Conservation (phyloP, 2,329 filamentous ascomycete species). For the Cryphonectria naterciae region DNA sequence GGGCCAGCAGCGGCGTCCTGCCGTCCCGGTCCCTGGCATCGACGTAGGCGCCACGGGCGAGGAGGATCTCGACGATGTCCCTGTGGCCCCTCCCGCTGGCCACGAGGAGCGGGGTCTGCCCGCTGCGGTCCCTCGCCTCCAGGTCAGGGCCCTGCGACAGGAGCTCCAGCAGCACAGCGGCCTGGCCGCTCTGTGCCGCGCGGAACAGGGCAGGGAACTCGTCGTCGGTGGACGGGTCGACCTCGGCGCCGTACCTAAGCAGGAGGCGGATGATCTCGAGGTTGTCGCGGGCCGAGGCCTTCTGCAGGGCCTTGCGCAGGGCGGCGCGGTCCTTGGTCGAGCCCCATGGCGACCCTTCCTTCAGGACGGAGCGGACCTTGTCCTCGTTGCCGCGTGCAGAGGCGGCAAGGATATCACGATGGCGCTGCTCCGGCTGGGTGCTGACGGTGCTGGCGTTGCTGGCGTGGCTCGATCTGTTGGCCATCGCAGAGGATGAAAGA, state of each 20-base stretch:
- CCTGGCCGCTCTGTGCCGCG: constrained; percentile 44
- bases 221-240: constrained; percentile 40
- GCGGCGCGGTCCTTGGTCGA: constrained; percentile 41
- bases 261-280: constrained; percentile 44
- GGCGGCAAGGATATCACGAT: constrained; percentile 44
- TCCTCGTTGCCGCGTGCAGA: constrained; percentile 44
- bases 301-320: constrained; percentile 44
- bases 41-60: constrained; percentile 39
- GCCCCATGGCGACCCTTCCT: constrained; percentile 42
- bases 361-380: constrained; percentile 42
- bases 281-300: constrained; percentile 43
- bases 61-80: constrained; percentile 38
- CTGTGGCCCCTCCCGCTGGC: constrained; percentile 42
- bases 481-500: constrained; percentile 7
- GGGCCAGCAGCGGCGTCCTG: constrained; percentile 42
- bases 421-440: constrained; percentile 43
- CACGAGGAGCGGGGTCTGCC: constrained; percentile 43
- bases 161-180: constrained; percentile 40
- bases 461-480: constrained; percentile 20
- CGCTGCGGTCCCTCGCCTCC: constrained; percentile 38
- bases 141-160: constrained; percentile 40
- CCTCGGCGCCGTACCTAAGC: constrained; percentile 43
- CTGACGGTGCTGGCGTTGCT: constrained; percentile 40
- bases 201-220: constrained; percentile 44
- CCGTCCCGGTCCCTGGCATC: constrained; percentile 43